Evolutionary conservation across 192 early-diverging fungal genomes (phyloP), one percentile per base, ranked within the genome.

Genomic region (Coemansia reversa): DNA sequence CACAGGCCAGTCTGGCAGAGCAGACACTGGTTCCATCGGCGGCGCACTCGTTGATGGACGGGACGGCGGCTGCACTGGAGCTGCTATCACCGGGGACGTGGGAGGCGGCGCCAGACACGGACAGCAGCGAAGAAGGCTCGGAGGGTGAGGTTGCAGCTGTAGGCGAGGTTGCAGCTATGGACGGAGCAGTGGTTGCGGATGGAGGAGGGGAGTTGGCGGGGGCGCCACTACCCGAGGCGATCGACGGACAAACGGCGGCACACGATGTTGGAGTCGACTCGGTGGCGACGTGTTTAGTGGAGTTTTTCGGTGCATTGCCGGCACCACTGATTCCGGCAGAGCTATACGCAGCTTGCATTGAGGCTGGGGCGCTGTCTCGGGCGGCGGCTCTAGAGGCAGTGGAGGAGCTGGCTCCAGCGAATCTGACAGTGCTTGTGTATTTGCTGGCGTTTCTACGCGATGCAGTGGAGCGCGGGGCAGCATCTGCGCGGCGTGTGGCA

Each of bases 381-480:
- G 74, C 61, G 5, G 67, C 70, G 2, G 75, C 67, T 12, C 65
- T 83, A 54, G 83, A 91, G 69, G 78, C 85, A 11, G 72, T 86
- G 9, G 81, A 85, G 70, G 62, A 71, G 19, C 60, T 93, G 64
- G 89, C 92, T 7, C 73, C 82, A 0, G 82, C 85, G 16, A 86
- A 90, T 78, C 85, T 86, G 23, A 90, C 91, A 58, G 88, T 89
- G 2, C 88, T 96, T 45, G 81, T 90, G 24, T 96, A 94, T 63
- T 58, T 96, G 35, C 82, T 86, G n/a, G 85, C 85, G 22, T 94
- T 96, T 60, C 67, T 96, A 56, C 66, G 84, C 12, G 92, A 93
- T 58, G 80, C 69, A 4, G 28, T 80, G 79, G 57, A 84, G 35
- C 56, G 69, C 22, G 78, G 78, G 4, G 72, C 72, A 0, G 61